These are phyloP conservation scores for Colletotrichum liriopes DNA, from an alignment of 2,329 filamentous ascomycete species.

Conservation along the genomic window DNA sequence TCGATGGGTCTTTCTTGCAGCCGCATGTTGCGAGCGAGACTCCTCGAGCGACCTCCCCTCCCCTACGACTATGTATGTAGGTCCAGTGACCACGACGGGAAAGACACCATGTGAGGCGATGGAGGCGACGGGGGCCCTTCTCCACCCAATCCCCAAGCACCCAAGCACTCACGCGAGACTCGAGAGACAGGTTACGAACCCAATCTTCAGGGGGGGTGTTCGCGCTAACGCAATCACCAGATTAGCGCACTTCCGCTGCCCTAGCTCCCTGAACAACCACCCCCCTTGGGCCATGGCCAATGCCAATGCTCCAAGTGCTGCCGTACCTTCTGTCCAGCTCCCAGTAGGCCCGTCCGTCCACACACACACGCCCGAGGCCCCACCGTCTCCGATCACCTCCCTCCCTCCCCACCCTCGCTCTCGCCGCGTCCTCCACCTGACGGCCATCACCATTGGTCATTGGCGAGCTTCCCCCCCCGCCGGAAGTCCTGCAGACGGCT, in stretches of 20 bases:
- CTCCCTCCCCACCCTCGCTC: no score
- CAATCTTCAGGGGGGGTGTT: constrained; percentile 27
- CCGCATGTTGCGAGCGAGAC: constrained; percentile 14
- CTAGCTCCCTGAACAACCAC: constrained; percentile 18
- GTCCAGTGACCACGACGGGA: not conserved
- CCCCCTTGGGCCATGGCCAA: not conserved
- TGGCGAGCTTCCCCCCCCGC: constrained; percentile 1
- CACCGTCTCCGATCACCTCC: not conserved
- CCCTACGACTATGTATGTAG: no score
- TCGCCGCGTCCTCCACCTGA: constrained; percentile 11
- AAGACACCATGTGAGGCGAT: constrained; percentile 2
- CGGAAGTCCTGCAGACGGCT: constrained; percentile 18
- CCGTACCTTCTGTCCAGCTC: not conserved
- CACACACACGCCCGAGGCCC: constrained; percentile 10
- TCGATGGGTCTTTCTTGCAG: constrained; percentile 26
- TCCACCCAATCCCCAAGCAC: not conserved
- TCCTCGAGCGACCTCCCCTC: constrained; percentile 18
- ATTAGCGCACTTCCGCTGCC: constrained; percentile 12
- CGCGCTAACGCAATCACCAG: constrained; percentile 30
- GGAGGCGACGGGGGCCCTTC: not conserved
- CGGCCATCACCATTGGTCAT: constrained; percentile 7
- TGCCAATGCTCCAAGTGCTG: no score
- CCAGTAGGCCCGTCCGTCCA: not conserved
- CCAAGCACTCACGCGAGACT: constrained; percentile 3
- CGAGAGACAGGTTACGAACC: constrained; percentile 16